Percentiles rank a stretch among this genome's conserved stretches.
Evolutionary conservation across 768 basidiomycete genomes (phyloP).

Genomic region (Kwoniella mangroviensis): DNA sequence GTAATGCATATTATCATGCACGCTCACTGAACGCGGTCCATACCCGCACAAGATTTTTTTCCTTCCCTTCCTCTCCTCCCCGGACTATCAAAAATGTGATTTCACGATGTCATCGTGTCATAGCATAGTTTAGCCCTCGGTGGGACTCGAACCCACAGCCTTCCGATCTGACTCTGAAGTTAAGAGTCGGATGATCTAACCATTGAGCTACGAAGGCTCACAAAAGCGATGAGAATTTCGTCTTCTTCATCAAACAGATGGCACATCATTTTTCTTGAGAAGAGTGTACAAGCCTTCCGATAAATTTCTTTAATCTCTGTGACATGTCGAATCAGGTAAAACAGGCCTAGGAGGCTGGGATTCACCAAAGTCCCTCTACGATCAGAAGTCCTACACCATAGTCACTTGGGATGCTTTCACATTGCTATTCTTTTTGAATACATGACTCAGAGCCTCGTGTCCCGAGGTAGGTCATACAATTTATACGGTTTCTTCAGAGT

Average conservation of each 20-base stretch:
- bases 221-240: background rate
- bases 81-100: background rate
- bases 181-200: slow-evolving; percentile 7
- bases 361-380: too few relatives aligned
- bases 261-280: background rate
- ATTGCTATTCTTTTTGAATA: too few relatives aligned
- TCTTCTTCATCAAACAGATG: background rate
- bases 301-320: too few relatives aligned
- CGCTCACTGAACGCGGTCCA: too few relatives aligned
- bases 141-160: slow-evolving; percentile 7
- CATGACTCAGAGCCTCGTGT: too few relatives aligned
- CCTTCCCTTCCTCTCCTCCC: background rate
- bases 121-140: background rate
- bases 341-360: too few relatives aligned
- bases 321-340: too few relatives aligned
- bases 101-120: background rate
- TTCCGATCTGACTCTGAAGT: slow-evolving; percentile 6
- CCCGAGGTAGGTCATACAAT: too few relatives aligned
- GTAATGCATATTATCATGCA: too few relatives aligned
- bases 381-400: too few relatives aligned
- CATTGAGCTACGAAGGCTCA: background rate
- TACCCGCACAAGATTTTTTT: background rate
- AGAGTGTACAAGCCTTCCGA: background rate
- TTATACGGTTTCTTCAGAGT: background rate
- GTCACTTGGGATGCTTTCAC: too few relatives aligned